Evolutionary conservation across 2,329 filamentous ascomycete genomes (phyloP).

Genomic region (Cercospora nicotianae): DNA sequence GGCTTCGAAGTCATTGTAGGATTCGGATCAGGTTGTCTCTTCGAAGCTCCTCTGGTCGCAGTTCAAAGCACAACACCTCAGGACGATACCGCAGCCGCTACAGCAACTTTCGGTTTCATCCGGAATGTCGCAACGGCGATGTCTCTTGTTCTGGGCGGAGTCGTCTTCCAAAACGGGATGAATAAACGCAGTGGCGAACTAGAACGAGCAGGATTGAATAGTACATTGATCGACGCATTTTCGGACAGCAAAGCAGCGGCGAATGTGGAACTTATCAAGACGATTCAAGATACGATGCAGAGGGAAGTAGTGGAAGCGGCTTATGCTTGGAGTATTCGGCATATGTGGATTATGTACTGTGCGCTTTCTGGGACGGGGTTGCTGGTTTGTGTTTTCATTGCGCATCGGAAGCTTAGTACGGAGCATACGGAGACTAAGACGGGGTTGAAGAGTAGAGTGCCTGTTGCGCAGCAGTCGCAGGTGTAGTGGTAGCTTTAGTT

Average conservation of each 20-base stretch:
- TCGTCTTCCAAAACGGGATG: slow-evolving; percentile 53
- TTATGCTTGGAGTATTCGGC: slow-evolving; percentile 52
- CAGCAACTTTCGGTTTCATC: slow-evolving; percentile 53
- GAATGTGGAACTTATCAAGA: slow-evolving; percentile 47
- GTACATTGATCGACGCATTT: slow-evolving; percentile 38
- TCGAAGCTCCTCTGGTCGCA: slow-evolving; percentile 57
- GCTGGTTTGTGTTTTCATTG: slow-evolving; percentile 47
- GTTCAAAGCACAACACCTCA: slow-evolving; percentile 53
- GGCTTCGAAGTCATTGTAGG: slow-evolving; percentile 54
- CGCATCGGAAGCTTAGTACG: slow-evolving; percentile 47
- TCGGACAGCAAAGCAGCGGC: slow-evolving; percentile 50
- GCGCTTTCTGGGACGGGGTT: slow-evolving; percentile 45
- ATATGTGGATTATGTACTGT: slow-evolving; percentile 53
- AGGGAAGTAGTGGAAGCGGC: slow-evolving; percentile 46
- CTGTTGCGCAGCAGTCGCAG: background rate
- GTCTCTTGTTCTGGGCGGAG: slow-evolving; percentile 52
- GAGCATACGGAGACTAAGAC: slow-evolving; percentile 56
- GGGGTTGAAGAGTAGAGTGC: slow-evolving; percentile 35
- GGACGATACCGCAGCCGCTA: slow-evolving; percentile 53
- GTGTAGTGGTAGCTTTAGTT: background rate
- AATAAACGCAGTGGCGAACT: slow-evolving; percentile 14
- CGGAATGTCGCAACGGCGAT: slow-evolving; percentile 49
- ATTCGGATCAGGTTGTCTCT: slow-evolving; percentile 54
- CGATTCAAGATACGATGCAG: slow-evolving; percentile 43
- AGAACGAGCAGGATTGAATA: slow-evolving; percentile 24